These are phyloP conservation scores for Populus hybrid DNA, from an alignment of 441 rosid species.

Conservation along the genomic window DNA sequence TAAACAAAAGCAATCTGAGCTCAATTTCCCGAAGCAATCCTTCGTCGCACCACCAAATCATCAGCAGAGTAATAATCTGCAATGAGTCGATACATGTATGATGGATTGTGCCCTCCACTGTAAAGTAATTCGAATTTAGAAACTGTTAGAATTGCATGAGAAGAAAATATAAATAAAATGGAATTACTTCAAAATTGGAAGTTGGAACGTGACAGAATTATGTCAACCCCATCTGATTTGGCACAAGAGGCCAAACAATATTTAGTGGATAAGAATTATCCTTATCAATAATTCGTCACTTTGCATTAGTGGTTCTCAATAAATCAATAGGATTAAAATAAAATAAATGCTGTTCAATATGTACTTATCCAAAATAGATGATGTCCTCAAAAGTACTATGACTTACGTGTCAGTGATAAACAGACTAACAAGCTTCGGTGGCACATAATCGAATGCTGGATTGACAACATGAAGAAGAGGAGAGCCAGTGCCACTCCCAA, in stretches of 20 bases:
- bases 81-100: slow-evolving; percentile 92
- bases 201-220: background rate
- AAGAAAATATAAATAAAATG: background rate
- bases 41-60: slow-evolving; percentile 74
- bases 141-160: background rate
- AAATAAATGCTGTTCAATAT: background rate
- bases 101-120: slow-evolving; percentile 99
- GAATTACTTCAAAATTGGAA: background rate
- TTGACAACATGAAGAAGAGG: slow-evolving; percentile 91
- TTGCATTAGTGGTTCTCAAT: background rate
- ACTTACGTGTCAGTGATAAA: slow-evolving; percentile 98
- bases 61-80: slow-evolving; percentile 97
- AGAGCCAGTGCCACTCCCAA: slow-evolving; percentile 57
- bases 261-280: background rate
- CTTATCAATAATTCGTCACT: background rate
- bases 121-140: background rate
- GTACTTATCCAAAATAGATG: background rate
- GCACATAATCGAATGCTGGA: slow-evolving; percentile 93
- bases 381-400: slow-evolving; percentile 11
- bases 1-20: slow-evolving; percentile 2
- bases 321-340: background rate
- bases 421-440: slow-evolving; percentile 95
- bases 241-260: background rate
- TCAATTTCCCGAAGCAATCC: slow-evolving; percentile 42
- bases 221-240: background rate